phyloP scores from a whole-genome alignment of 345 rosid species.

The Salix brachista region DNA sequence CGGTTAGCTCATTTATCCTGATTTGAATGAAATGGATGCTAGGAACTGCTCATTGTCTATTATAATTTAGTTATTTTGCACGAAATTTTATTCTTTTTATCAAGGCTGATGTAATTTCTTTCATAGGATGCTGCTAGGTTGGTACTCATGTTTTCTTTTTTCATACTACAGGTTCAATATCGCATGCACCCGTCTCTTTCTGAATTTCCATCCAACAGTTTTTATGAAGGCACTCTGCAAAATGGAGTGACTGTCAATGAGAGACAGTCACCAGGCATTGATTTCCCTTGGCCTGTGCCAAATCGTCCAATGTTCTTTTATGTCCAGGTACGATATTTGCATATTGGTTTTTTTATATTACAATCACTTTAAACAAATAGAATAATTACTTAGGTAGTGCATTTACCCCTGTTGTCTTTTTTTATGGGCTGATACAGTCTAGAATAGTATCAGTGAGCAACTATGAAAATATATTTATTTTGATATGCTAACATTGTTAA shows the following conservation, averaged over 20 bases:
- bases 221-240: slow-evolving; percentile 98
- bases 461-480: not conserved
- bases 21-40: not conserved
- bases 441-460: not conserved
- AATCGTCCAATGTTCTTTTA: slow-evolving; percentile 98
- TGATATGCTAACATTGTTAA: not conserved
- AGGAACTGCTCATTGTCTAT: not conserved
- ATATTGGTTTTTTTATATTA: not conserved
- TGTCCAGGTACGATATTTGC: slow-evolving; percentile 63
- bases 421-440: not conserved
- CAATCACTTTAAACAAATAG: not conserved
- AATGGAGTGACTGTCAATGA: slow-evolving; percentile 98
- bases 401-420: not conserved
- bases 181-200: slow-evolving; percentile 99
- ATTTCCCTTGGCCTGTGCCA: slow-evolving; percentile 99
- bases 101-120: not conserved
- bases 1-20: not conserved
- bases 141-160: slow-evolving; percentile 1
- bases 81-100: not conserved
- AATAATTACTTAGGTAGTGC: not conserved
- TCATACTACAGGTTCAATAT: slow-evolving; percentile 73
- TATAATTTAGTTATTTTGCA: not conserved
- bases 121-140: not conserved
- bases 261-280: slow-evolving; percentile 93
- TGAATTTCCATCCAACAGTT: slow-evolving; percentile 96